Conservation (phyloP, 306 rosid species). For the Prosopis cineraria region DNA sequence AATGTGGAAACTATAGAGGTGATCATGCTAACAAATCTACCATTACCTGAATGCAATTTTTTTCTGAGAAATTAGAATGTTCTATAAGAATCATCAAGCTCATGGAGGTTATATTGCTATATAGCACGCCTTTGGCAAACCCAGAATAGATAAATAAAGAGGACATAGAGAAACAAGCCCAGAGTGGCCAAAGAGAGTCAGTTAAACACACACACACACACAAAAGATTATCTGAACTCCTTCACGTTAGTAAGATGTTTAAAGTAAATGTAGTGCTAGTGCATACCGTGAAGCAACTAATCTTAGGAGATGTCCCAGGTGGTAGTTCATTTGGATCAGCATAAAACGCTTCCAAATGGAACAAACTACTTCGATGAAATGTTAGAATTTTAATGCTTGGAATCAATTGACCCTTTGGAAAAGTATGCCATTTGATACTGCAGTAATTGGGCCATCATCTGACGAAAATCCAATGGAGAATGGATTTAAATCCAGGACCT, state of each 20-base stretch:
- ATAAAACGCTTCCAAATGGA: constrained; percentile 80
- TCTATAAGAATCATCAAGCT: background rate
- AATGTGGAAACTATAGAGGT: background rate
- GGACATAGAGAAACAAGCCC: constrained; percentile 6
- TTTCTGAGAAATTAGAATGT: background rate
- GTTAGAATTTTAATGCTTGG: constrained; percentile 66
- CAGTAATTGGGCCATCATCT: constrained; percentile 57
- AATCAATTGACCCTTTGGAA: constrained; percentile 72
- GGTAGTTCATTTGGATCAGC: constrained; percentile 66
- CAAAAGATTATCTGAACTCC: constrained; percentile 8
- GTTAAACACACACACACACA: background rate
- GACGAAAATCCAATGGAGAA: constrained; percentile 69
- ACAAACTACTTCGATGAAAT: constrained; percentile 53
- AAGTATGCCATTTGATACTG: constrained; percentile 54
- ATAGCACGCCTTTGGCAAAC: background rate
- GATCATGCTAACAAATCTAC: background rate
- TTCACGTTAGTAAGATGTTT: constrained; percentile 22
- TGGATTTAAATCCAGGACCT: constrained; percentile 87
- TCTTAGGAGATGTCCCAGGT: constrained; percentile 54
- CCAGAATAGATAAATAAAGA: background rate
- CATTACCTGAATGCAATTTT: background rate
- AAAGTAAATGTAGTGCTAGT: background rate
- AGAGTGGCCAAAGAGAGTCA: background rate
- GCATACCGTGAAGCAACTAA: constrained; percentile 74
- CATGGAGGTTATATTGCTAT: background rate